These are phyloP conservation scores for Zymoseptoria crescenta DNA, from an alignment of 2,329 filamentous ascomycete species.

Conservation along the genomic window DNA sequence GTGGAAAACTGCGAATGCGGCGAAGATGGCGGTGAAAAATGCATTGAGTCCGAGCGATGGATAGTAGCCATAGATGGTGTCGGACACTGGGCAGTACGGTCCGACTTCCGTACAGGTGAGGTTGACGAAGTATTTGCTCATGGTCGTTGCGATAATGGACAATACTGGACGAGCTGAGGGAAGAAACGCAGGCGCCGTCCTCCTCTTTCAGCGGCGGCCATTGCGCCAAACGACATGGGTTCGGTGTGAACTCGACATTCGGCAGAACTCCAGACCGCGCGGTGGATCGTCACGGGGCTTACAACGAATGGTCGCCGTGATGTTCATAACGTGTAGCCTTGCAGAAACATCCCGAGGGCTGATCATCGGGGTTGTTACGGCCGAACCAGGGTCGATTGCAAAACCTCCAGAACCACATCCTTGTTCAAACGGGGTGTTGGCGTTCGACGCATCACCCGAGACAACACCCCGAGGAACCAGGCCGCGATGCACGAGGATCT, in stretches of 20 bases:
- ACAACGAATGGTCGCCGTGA: background rate
- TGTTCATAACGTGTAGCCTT: background rate
- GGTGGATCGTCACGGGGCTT: background rate
- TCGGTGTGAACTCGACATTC: background rate
- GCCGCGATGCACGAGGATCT: background rate
- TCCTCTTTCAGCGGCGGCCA: background rate
- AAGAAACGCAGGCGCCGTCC: background rate
- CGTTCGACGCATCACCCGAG: background rate
- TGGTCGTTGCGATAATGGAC: slow-evolving; percentile 56
- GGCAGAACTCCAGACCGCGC: background rate
- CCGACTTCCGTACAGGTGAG: slow-evolving; percentile 3
- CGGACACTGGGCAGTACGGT: slow-evolving; percentile 1
- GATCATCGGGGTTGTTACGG: background rate
- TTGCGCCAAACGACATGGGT: background rate
- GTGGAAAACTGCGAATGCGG: slow-evolving; percentile 29
- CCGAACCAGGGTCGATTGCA: background rate
- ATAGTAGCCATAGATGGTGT: slow-evolving; percentile 24
- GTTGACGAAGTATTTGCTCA: background rate
- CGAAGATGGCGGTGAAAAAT: slow-evolving; percentile 32
- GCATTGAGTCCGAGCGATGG: slow-evolving; percentile 31
- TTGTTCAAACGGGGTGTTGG: background rate
- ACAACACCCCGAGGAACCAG: background rate
- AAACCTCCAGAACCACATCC: background rate
- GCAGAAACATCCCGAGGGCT: background rate
- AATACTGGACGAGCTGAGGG: background rate